Evolutionary conservation across 148 eudicot species (phyloP).

Genomic region (Agrostemma githago): DNA sequence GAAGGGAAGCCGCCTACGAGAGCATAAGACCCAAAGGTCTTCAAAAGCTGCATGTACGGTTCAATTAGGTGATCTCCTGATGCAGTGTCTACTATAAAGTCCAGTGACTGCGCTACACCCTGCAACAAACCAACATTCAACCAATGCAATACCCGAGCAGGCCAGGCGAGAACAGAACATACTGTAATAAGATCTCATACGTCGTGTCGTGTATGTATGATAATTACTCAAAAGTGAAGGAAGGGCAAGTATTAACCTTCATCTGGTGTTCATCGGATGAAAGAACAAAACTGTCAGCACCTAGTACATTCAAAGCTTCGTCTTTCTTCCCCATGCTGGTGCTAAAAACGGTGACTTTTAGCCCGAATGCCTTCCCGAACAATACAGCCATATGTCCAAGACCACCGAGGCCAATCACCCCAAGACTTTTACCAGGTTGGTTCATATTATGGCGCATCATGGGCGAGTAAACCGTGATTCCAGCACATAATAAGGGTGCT

Average conservation of each 20-base stretch:
- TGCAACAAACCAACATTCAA: conserved; percentile 23
- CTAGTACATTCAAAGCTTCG: conserved; percentile 51
- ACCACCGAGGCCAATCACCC: conserved; percentile 80
- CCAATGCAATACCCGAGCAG: background rate
- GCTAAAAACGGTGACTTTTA: conserved; percentile 75
- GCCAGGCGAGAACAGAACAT: background rate
- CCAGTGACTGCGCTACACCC: conserved; percentile 51
- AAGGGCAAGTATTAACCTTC: conserved; percentile 32
- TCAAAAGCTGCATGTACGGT: conserved; percentile 53
- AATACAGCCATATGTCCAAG: conserved; percentile 82
- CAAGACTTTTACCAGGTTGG: conserved; percentile 79
- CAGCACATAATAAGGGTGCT: conserved; percentile 84
- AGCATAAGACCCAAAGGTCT: conserved; percentile 55
- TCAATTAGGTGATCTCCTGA: conserved; percentile 74
- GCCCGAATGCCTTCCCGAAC: conserved; percentile 84
- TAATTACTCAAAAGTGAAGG: background rate
- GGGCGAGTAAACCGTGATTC: conserved; percentile 74
- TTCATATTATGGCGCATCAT: conserved; percentile 76
- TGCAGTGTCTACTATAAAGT: conserved; percentile 75
- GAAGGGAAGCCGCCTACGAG: conserved; percentile 57
- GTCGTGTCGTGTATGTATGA: background rate
- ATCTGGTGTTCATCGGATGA: conserved; percentile 58
- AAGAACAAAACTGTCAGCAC: conserved; percentile 65
- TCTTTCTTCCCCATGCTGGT: conserved; percentile 63
- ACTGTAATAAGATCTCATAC: background rate